phyloP scores from a whole-genome alignment of 108 stramenopile genomes.

The Hondaea fermentalgiana region DNA sequence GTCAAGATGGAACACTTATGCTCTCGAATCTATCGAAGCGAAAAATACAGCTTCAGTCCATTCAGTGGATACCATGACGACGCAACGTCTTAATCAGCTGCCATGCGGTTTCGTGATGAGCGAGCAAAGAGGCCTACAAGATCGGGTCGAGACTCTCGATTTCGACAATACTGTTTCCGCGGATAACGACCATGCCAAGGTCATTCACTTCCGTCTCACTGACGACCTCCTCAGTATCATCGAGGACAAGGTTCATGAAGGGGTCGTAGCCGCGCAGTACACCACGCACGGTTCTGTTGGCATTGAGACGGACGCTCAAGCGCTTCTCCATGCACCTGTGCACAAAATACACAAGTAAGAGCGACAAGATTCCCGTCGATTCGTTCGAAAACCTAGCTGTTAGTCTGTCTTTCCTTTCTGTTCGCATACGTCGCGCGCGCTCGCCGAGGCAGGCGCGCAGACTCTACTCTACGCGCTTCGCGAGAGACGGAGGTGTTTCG shows the following conservation, averaged over 20 bases:
- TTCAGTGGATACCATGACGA: too few species aligned
- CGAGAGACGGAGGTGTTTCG: too few species aligned
- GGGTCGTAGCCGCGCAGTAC: conserved; percentile 33
- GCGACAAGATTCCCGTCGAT: background rate
- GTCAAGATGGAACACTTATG: too few species aligned
- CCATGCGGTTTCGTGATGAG: too few species aligned
- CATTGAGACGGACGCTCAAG: conserved; percentile 20
- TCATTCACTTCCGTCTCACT: conserved; percentile 26
- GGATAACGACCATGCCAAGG: conserved; percentile 21
- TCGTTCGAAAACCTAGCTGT: background rate
- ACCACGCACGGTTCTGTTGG: conserved; percentile 16
- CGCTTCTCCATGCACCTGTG: conserved; percentile 29
- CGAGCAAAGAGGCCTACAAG: background rate
- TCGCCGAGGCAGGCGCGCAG: too few species aligned
- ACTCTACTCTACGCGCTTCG: too few species aligned
- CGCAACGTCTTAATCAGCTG: too few species aligned
- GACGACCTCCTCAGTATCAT: conserved; percentile 12
- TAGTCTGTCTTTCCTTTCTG: too few species aligned
- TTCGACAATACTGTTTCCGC: conserved; percentile 36
- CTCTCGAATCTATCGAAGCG: too few species aligned
- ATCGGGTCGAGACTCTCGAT: conserved; percentile 1
- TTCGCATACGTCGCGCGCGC: too few species aligned
- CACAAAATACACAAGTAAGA: background rate
- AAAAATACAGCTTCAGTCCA: too few species aligned
- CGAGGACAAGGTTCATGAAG: conserved; percentile 42